A percentile compares a stretch with the other conserved stretches of the same genome.
phyloP scores from a whole-genome alignment of 2,329 filamentous ascomycete genomes.

The Sarocladium kiliense region DNA sequence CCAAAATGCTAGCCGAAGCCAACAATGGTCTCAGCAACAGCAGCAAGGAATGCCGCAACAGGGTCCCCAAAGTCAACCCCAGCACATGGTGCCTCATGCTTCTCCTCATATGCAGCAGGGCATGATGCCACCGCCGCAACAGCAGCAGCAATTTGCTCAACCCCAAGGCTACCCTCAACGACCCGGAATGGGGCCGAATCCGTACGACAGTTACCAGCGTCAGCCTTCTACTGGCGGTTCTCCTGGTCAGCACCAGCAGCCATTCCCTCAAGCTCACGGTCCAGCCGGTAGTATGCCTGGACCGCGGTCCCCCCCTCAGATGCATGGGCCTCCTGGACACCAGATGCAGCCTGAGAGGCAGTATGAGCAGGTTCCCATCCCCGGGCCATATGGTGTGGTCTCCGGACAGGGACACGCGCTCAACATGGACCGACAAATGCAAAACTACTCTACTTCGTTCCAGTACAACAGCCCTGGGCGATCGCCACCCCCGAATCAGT shows the following conservation, averaged over 20 bases:
- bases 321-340: slow-evolving; percentile 10
- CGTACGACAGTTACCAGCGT: neutral
- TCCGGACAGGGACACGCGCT: slow-evolving; percentile 26
- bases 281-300: neutral
- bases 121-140: neutral
- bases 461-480: slow-evolving; percentile 21
- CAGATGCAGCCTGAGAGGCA: slow-evolving; percentile 22
- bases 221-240: neutral
- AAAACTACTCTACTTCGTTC: slow-evolving; percentile 18
- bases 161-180: neutral
- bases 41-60: slow-evolving; percentile 9
- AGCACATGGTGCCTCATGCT: neutral
- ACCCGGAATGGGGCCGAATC: neutral
- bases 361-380: slow-evolving; percentile 33
- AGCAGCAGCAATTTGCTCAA: neutral
- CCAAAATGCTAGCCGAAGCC: neutral
- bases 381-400: slow-evolving; percentile 28
- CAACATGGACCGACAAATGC: slow-evolving; percentile 3
- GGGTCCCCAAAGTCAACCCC: neutral
- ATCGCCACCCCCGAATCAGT: slow-evolving; percentile 13
- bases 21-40: slow-evolving; percentile 10
- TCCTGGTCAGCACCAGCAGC: neutral
- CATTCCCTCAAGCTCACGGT: neutral
- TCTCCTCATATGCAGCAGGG: neutral
- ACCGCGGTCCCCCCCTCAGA: neutral